Evolutionary conservation across 805 yeast species (phyloP).

Genomic region (Cyberlindnera xishuangbannaensis): DNA sequence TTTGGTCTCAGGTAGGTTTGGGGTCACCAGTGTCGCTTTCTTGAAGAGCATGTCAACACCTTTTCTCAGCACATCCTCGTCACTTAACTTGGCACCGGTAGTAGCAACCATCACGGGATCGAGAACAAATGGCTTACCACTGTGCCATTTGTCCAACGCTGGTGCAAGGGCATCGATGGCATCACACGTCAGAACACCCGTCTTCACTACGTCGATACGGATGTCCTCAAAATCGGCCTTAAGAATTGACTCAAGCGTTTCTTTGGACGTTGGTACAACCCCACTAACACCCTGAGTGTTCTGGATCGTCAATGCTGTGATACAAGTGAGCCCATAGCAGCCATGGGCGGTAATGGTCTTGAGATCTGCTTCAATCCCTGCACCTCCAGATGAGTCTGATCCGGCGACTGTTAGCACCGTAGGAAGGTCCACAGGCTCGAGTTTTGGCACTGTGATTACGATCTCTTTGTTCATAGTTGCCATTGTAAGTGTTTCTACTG

Average conservation of each 20-base stretch:
- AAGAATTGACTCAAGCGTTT: constrained; percentile 43
- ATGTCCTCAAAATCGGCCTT: constrained; percentile 55
- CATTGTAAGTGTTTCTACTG: too few species aligned
- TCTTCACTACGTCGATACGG: constrained; percentile 61
- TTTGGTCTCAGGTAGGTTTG: constrained; percentile 66
- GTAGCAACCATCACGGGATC: constrained; percentile 88
- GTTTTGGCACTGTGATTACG: constrained; percentile 1
- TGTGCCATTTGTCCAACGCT: constrained; percentile 36
- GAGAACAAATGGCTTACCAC: constrained; percentile 42
- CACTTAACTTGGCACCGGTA: constrained; percentile 59
- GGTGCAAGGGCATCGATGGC: constrained; percentile 43
- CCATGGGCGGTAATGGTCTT: constrained; percentile 72
- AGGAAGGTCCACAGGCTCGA: constrained; percentile 1
- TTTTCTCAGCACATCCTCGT: constrained; percentile 37
- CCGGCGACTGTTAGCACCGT: constrained; percentile 56
- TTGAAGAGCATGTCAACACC: constrained; percentile 43
- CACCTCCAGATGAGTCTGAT: constrained; percentile 84
- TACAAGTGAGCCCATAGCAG: constrained; percentile 72
- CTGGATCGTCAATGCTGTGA: constrained; percentile 77
- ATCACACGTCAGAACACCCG: constrained; percentile 47
- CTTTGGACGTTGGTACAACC: constrained; percentile 37
- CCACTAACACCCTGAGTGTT: constrained; percentile 46
- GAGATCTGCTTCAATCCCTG: constrained; percentile 86
- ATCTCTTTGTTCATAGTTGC: constrained; percentile 4
- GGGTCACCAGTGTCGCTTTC: constrained; percentile 60